Evolutionary conservation across 371 early-diverging fungal species (phyloP), one percentile per base, ranked within the genome.

Genomic region (Mortierella sp.): DNA sequence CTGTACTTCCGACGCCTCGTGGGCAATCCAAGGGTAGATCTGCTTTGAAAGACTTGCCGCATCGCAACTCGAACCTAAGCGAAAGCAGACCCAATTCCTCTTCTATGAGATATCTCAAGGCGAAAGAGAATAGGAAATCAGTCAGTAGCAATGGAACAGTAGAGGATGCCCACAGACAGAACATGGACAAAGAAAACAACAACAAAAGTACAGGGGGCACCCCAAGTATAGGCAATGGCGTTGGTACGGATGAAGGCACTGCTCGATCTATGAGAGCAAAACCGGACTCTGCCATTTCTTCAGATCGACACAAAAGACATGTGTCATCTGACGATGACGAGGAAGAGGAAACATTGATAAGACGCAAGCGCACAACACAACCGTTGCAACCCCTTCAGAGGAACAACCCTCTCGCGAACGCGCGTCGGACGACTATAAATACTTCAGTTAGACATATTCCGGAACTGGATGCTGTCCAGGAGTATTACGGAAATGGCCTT

Each of bases 331-430:
- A 21, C 28, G 40, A 45, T 43, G 40, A 60, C 33, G 43, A 41
- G 22, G 62, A 61, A 22, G 62, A 62, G 11, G 62, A 62, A 15
- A 21, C 24, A 24, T 24, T 53, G 6, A 53, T 53, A 10, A 53
- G 55, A 28, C 21, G 28, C 21, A 53, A 53, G 28, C 55, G 55
- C 55, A 5, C 1, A 4, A 38, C 53, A 36, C 32, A 13, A 24
- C 52, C n/a, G n/a, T 33, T 33, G 9, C 50, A 28, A 28, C 55
- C 55, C 3, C 3, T 53, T 5, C 28, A 21, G 8, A 53, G 22
- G 55, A 47, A 5, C 48, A 16, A 47, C 19, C 11, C 55, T 9
- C 21, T 24, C 1, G 55, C 21, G 21, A 47, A 47, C 1, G 48
- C 19, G 9, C 48, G 4, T 16, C 48, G 48, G 15, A 24, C 55